These are phyloP conservation scores for Quercus robur DNA, from an alignment of 306 rosid genomes.

Conservation along the genomic window DNA sequence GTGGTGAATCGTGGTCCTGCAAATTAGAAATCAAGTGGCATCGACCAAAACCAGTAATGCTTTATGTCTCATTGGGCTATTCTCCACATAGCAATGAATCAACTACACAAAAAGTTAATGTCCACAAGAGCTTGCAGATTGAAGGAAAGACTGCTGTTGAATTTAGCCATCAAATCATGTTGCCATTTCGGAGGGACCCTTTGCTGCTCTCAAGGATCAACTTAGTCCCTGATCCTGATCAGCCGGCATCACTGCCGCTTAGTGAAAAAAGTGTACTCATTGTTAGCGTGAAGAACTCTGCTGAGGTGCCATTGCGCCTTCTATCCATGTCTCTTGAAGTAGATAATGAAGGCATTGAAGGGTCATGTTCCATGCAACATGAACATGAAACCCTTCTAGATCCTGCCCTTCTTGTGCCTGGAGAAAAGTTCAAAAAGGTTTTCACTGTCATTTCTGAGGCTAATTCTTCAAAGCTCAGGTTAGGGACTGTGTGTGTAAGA, in stretches of 20 bases:
- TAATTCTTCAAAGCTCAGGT: constrained; percentile 48
- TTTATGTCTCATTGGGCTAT: constrained; percentile 81
- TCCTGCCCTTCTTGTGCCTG: constrained; percentile 63
- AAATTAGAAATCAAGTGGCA: constrained; percentile 93
- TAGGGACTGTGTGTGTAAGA: constrained; percentile 65
- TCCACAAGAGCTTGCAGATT: constrained; percentile 90
- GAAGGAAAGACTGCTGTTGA: constrained; percentile 74
- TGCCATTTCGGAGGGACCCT: constrained; percentile 79
- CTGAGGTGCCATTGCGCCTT: constrained; percentile 65
- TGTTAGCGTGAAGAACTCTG: constrained; percentile 66
- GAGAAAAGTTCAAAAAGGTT: constrained; percentile 89
- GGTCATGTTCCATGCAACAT: constrained; percentile 49
- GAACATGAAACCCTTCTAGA: constrained; percentile 44
- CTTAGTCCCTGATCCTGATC: constrained; percentile 52
- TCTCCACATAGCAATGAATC: constrained; percentile 43
- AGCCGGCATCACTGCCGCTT: constrained; percentile 51
- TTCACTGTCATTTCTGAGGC: constrained; percentile 53
- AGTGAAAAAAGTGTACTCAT: constrained; percentile 63
- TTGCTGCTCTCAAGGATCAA: constrained; percentile 70
- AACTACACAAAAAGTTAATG: constrained; percentile 63
- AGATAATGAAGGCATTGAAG: constrained; percentile 47
- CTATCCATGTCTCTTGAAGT: constrained; percentile 56
- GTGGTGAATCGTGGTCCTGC: constrained; percentile 87
- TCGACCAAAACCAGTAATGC: constrained; percentile 88
- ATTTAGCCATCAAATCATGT: constrained; percentile 58